Evolutionary conservation across 139 green algal species (phyloP), one percentile per base, ranked within the genome.

Genomic region (Gonium pectorale): DNA sequence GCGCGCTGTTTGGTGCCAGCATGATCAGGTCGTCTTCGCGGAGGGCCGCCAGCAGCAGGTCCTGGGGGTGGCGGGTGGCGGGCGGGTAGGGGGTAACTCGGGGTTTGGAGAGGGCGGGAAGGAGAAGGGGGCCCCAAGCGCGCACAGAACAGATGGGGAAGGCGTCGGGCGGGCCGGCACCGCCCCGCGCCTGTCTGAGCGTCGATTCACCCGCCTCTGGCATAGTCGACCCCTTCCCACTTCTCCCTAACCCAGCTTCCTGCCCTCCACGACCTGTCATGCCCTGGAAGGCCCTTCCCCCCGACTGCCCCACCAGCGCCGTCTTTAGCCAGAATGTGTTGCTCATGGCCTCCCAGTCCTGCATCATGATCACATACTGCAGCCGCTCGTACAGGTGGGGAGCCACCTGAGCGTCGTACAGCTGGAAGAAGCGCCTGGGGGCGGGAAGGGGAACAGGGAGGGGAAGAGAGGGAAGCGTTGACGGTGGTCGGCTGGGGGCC

Each of bases 261-360:
- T n/a, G n/a, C n/a, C n/a, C n/a, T n/a, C n/a, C n/a, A n/a, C n/a
- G n/a, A n/a, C n/a, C n/a, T n/a, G n/a, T n/a, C n/a, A n/a, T n/a
- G n/a, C n/a, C n/a, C n/a, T n/a, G n/a, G n/a, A n/a, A n/a, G n/a
- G n/a, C n/a, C n/a, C 6, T 9, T 22, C 22, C 60, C 60, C 64
- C 35, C 37, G 35, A 8, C 27, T 2, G n/a, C 46, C 86, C 63
- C 52, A 93, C 93, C 86, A 99, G 80, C 31, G 92, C 97, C 67
- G 98, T 95, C 86, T 98, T 98, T 8, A 99, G 91, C 97, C 97
- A 99, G 90, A 99, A 99, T 38, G 85, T 94, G 73, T 91, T 75
- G 2, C 88, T 88, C 63, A 98, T 92, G 9, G 94, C 92, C 67
- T 98, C 95, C 97, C 97, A 99, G 66, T 98, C 96, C 87, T 99